phyloP scores from a whole-genome alignment of 1,284 basidiomycete species.

The Apiotrichum veenhuisii region DNA sequence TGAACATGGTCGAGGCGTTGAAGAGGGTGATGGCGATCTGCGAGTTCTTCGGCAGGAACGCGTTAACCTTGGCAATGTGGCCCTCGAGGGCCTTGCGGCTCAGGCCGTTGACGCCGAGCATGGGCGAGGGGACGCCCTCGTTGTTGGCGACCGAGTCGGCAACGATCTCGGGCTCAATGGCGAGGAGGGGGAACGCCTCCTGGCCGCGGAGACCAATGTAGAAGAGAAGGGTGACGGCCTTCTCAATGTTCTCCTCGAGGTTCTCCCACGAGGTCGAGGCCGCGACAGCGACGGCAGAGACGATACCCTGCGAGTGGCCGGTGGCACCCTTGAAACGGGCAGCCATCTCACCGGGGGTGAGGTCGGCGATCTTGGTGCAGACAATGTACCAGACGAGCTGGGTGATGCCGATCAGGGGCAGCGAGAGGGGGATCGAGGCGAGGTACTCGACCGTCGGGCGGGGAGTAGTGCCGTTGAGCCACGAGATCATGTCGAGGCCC shows the following conservation, averaged over 20 bases:
- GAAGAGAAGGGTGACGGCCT: slow-evolving; percentile 88
- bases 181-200: slow-evolving; percentile 88
- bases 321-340: slow-evolving; percentile 77
- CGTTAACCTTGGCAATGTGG: slow-evolving; percentile 84
- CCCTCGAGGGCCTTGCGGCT: slow-evolving; percentile 70
- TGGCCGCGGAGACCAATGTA: slow-evolving; percentile 90
- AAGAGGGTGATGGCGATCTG: slow-evolving; percentile 80
- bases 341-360: slow-evolving; percentile 76
- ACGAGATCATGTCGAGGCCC: slow-evolving; percentile 76
- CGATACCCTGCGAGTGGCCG: slow-evolving; percentile 94
- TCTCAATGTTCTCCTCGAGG: slow-evolving; percentile 69
- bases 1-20: slow-evolving; percentile 87
- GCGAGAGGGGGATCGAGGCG: slow-evolving; percentile 89
- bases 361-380: slow-evolving; percentile 66
- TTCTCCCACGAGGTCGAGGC: slow-evolving; percentile 72
- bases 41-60: slow-evolving; percentile 72
- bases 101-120: slow-evolving; percentile 87
- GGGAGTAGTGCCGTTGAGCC: slow-evolving; percentile 69
- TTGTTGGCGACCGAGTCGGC: slow-evolving; percentile 85
- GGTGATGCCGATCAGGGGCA: slow-evolving; percentile 92
- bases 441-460: slow-evolving; percentile 83
- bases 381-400: slow-evolving; percentile 91
- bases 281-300: slow-evolving; percentile 83
- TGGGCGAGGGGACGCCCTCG: slow-evolving; percentile 88
- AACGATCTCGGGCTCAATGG: slow-evolving; percentile 82